Evolutionary conservation across 1,284 basidiomycete genomes (phyloP).

Genomic region (Rhodotorula sp.): DNA sequence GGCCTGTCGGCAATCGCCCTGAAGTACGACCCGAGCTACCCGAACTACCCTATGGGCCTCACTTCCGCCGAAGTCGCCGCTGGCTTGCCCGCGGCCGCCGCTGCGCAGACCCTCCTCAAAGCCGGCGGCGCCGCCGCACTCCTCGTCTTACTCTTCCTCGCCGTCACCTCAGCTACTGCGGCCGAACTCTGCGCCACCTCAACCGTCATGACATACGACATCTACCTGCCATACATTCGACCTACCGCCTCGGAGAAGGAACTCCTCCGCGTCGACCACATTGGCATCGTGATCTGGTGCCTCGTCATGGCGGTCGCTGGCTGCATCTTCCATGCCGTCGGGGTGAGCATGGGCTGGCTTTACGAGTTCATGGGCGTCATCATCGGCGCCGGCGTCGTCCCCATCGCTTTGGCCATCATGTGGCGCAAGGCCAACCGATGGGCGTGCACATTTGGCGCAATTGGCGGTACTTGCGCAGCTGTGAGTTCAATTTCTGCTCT

Average conservation of each 20-base stretch:
- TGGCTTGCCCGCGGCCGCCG: slow-evolving; percentile 76
- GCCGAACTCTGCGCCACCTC: slow-evolving; percentile 80
- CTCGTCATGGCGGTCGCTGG: slow-evolving; percentile 77
- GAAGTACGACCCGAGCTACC: slow-evolving; percentile 18
- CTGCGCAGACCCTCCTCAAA: slow-evolving; percentile 57
- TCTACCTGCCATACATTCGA: slow-evolving; percentile 68
- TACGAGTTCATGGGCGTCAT: slow-evolving; percentile 50
- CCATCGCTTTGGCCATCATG: slow-evolving; percentile 76
- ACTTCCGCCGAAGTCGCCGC: slow-evolving; percentile 63
- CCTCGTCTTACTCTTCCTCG: slow-evolving; percentile 60
- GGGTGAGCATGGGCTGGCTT: slow-evolving; percentile 79
- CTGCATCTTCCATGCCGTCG: slow-evolving; percentile 81
- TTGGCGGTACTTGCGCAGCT: neutral
- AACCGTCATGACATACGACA: slow-evolving; percentile 54
- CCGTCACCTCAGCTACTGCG: slow-evolving; percentile 78
- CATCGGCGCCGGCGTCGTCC: slow-evolving; percentile 71
- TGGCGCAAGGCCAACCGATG: slow-evolving; percentile 80
- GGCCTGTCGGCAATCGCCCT: slow-evolving; percentile 21
- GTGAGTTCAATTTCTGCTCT: no score
- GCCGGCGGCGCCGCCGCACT: slow-evolving; percentile 52
- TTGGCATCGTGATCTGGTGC: slow-evolving; percentile 56
- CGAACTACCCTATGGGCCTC: slow-evolving; percentile 23
- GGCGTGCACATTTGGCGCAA: slow-evolving; percentile 65
- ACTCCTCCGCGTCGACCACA: slow-evolving; percentile 58
- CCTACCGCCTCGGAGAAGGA: slow-evolving; percentile 60